Percentiles rank a stretch among this genome's conserved stretches.
phyloP scores from a whole-genome alignment of 2,329 filamentous ascomycete genomes.

The Colletotrichum musae region DNA sequence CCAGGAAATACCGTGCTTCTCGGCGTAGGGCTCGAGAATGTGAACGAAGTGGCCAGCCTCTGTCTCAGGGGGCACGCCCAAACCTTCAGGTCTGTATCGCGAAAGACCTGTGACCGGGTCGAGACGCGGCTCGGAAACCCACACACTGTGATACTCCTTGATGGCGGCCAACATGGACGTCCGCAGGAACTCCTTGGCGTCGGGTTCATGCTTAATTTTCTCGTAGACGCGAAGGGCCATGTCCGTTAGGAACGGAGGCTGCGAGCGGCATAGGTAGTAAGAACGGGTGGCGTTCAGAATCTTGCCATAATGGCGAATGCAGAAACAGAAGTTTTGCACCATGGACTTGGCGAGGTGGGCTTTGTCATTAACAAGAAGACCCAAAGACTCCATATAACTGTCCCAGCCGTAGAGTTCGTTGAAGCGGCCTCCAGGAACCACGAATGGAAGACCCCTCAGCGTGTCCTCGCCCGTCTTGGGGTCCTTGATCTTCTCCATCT shows the following conservation, averaged over 20 bases:
- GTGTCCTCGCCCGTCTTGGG: slow-evolving; percentile 78
- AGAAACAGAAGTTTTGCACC: slow-evolving; percentile 98
- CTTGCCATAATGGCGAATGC: slow-evolving; percentile 98
- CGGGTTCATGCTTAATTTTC: slow-evolving; percentile 88
- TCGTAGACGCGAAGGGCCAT: slow-evolving; percentile 97
- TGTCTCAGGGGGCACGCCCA: slow-evolving; percentile 92
- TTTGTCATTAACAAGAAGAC: slow-evolving; percentile 87
- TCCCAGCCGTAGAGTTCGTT: slow-evolving; percentile 99
- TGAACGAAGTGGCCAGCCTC: slow-evolving; percentile 90
- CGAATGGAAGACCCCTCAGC: slow-evolving; percentile 87
- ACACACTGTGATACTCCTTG: slow-evolving; percentile 95
- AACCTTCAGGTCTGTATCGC: slow-evolving; percentile 85
- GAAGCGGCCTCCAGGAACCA: slow-evolving; percentile 97
- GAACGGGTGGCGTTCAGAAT: slow-evolving; percentile 97
- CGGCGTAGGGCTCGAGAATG: slow-evolving; percentile 83
- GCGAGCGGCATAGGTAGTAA: slow-evolving; percentile 94
- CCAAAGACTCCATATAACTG: slow-evolving; percentile 97
- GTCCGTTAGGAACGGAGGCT: slow-evolving; percentile 96
- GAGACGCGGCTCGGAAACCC: slow-evolving; percentile 83
- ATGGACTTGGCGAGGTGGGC: slow-evolving; percentile 92
- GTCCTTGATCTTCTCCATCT: slow-evolving; percentile 83
- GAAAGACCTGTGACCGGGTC: slow-evolving; percentile 86
- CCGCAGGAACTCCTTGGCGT: slow-evolving; percentile 84
- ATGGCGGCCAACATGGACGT: slow-evolving; percentile 89
- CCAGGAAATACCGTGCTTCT: slow-evolving; percentile 88